These are phyloP conservation scores for Trametes meyenii DNA, from an alignment of 768 basidiomycete species.

Conservation along the genomic window DNA sequence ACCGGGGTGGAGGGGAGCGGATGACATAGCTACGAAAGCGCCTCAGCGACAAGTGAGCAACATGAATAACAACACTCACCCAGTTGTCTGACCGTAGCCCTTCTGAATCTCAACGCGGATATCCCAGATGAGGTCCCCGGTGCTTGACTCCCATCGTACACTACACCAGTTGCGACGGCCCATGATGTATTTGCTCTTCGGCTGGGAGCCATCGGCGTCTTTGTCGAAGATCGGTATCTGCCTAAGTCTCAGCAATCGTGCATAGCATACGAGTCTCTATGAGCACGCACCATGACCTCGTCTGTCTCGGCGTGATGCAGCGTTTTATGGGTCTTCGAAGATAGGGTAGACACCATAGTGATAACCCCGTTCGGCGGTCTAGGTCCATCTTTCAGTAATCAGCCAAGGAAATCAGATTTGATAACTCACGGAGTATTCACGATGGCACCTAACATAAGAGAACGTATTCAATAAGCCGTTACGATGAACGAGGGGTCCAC, in stretches of 20 bases:
- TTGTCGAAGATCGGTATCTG: conserved; percentile 76
- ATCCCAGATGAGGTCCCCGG: conserved; percentile 76
- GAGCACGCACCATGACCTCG: conserved; percentile 74
- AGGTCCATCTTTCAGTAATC: neutral
- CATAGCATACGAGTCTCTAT: neutral
- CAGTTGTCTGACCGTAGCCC: conserved; percentile 78
- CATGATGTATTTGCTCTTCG: conserved; percentile 84
- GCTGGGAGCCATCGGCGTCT: conserved; percentile 75
- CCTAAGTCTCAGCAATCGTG: neutral
- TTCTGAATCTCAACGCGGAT: conserved; percentile 86
- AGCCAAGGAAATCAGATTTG: neutral
- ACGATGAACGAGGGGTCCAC: conserved; percentile 26
- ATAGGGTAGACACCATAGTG: conserved; percentile 77
- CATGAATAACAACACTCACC: conserved; percentile 48
- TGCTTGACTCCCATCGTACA: conserved; percentile 56
- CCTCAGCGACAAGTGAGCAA: neutral
- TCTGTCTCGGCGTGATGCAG: conserved; percentile 83
- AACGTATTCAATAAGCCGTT: neutral
- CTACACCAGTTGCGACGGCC: conserved; percentile 88
- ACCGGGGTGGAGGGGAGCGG: conserved; percentile 35
- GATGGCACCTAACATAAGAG: conserved; percentile 65
- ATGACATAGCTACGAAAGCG: conserved; percentile 30
- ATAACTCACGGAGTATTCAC: conserved; percentile 88
- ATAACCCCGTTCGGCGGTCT: conserved; percentile 74
- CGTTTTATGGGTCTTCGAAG: conserved; percentile 83